Evolutionary conservation across 192 early-diverging fungal genomes (phyloP).

Genomic region (Coemansia biformis): DNA sequence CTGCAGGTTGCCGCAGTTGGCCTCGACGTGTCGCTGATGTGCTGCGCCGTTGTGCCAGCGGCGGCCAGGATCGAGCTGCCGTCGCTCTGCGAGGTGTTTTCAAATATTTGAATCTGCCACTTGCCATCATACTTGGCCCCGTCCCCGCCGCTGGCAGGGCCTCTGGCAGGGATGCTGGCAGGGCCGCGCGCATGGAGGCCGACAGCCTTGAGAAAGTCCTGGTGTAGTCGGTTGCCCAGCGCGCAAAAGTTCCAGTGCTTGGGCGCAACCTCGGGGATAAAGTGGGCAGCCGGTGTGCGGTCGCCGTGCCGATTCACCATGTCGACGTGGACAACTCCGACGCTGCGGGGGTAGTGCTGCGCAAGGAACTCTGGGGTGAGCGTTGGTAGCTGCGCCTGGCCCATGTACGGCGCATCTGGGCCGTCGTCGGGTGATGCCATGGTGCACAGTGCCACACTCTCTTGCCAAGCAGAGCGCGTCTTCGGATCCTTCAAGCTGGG

Average conservation of each 20-base stretch:
- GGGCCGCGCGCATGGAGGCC: constrained; percentile 1
- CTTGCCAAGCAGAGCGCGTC: no score
- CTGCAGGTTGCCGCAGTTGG: constrained; percentile 30
- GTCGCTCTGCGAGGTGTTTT: constrained; percentile 2
- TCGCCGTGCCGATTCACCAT: constrained; percentile 52
- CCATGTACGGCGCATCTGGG: background rate
- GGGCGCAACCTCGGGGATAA: constrained; percentile 15
- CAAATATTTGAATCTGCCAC: constrained; percentile 29
- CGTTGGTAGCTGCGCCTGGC: constrained; percentile 29
- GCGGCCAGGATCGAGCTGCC: constrained; percentile 19
- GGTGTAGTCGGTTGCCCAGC: constrained; percentile 21
- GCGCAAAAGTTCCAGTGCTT: constrained; percentile 46
- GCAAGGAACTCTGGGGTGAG: constrained; percentile 43
- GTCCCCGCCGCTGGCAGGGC: no score
- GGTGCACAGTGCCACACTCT: no score
- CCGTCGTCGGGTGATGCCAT: constrained; percentile 15
- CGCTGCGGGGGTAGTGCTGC: constrained; percentile 38
- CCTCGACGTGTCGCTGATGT: constrained; percentile 11
- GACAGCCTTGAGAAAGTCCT: constrained; percentile 29
- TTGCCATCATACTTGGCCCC: background rate
- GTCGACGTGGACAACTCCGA: constrained; percentile 48
- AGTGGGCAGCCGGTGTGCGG: constrained; percentile 31
- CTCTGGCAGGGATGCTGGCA: background rate
- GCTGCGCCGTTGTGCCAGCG: constrained; percentile 5
- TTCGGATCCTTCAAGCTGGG: no score